Conservation (phyloP, 1,284 basidiomycete species). For the Thecaphora thlaspeos region DNA sequence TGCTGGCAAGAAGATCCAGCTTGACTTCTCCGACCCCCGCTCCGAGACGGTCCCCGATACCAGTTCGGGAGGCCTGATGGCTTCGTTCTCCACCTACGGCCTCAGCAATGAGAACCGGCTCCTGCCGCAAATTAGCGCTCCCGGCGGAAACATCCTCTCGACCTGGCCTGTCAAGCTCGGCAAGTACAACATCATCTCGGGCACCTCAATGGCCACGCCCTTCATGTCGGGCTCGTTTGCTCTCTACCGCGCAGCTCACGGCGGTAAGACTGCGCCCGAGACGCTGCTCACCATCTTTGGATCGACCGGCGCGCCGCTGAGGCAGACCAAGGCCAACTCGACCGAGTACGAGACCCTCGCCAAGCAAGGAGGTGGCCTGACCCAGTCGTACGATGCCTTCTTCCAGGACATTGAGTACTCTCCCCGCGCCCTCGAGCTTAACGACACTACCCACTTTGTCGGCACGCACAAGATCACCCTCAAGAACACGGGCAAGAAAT, state of each 20-base stretch:
- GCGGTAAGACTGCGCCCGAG: conserved; percentile 60
- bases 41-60: conserved; percentile 59
- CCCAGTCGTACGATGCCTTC: conserved; percentile 68
- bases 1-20: conserved; percentile 59
- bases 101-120: conserved; percentile 67
- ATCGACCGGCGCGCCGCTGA: conserved; percentile 64
- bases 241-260: conserved; percentile 63
- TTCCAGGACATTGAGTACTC: conserved; percentile 63
- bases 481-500: conserved; percentile 40
- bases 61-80: conserved; percentile 64
- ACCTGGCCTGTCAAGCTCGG: conserved; percentile 50
- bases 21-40: conserved; percentile 64
- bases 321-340: conserved; percentile 62
- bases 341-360: conserved; percentile 66
- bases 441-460: conserved; percentile 65
- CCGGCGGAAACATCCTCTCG: conserved; percentile 62
- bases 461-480: conserved; percentile 38
- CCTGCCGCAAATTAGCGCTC: conserved; percentile 66
- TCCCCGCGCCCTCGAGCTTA: conserved; percentile 67
- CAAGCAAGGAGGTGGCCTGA: conserved; percentile 69
- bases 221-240: conserved; percentile 69
- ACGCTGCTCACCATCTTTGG: conserved; percentile 64
- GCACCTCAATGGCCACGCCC: conserved; percentile 55
- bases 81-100: conserved; percentile 65
- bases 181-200: conserved; percentile 61